Evolutionary conservation across 139 green algal species (phyloP).

Genomic region (Mesotaenium endlicherianum): DNA sequence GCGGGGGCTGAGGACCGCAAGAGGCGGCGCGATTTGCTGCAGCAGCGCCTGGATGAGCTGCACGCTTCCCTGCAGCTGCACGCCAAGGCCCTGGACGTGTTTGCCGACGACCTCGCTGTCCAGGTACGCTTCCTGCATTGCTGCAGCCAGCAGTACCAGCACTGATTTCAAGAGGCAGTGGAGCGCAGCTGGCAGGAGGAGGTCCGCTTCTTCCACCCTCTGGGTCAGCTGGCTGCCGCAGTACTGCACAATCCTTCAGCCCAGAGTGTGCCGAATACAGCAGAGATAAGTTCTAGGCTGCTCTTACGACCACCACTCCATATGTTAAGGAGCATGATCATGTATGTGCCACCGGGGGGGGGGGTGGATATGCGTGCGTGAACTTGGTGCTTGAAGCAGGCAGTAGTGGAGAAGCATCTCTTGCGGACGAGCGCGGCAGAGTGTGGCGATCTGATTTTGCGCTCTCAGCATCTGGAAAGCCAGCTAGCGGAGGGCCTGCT

Average conservation of each 20-base stretch:
- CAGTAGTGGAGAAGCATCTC: slow-evolving; percentile 59
- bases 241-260: too few species aligned
- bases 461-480: neutral
- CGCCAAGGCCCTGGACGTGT: slow-evolving; percentile 58
- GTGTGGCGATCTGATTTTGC: slow-evolving; percentile 65
- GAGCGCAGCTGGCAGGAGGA: too few species aligned
- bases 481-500: neutral
- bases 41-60: slow-evolving; percentile 51
- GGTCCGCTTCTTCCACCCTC: too few species aligned
- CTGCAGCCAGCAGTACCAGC: too few species aligned
- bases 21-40: slow-evolving; percentile 60
- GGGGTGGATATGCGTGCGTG: neutral
- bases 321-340: too few species aligned
- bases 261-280: too few species aligned
- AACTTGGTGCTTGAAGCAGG: neutral
- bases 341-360: too few species aligned
- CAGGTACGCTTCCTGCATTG: too few species aligned
- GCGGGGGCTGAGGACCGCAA: slow-evolving; percentile 69
- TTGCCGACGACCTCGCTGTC: slow-evolving; percentile 33
- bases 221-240: too few species aligned
- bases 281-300: too few species aligned
- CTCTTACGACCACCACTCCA: too few species aligned
- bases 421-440: slow-evolving; percentile 61
- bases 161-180: too few species aligned
- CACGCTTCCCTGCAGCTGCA: slow-evolving; percentile 67